Conservation (phyloP, 148 eudicot genomes). For the Camellia japonica region DNA sequence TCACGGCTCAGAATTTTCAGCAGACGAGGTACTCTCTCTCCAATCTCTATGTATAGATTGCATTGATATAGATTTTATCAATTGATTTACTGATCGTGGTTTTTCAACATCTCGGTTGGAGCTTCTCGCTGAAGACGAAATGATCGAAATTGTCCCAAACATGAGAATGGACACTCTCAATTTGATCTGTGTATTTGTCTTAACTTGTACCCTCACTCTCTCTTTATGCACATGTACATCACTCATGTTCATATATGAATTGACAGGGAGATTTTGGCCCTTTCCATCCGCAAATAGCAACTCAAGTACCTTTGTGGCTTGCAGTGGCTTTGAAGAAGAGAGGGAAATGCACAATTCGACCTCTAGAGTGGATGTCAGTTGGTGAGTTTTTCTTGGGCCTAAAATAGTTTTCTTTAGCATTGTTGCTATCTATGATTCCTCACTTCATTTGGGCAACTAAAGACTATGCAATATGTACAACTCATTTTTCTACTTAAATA, state of each 20-base stretch:
- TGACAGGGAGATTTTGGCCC: conserved; percentile 92
- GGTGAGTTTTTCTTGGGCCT: conserved; percentile 40
- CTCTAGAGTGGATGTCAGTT: conserved; percentile 87
- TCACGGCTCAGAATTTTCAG: conserved; percentile 44
- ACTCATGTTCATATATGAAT: not conserved
- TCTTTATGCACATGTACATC: not conserved
- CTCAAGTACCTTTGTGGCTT: conserved; percentile 83
- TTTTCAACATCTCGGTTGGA: conserved; percentile 54
- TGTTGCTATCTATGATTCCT: not conserved
- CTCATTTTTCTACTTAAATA: not conserved
- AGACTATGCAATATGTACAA: not conserved
- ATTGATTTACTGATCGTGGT: conserved; percentile 1
- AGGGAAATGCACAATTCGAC: conserved; percentile 84
- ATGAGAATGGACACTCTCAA: conserved; percentile 83
- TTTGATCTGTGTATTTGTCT: conserved; percentile 56
- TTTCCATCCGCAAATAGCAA: conserved; percentile 69
- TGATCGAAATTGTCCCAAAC: conserved; percentile 77
- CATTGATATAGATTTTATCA: not conserved
- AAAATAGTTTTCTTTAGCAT: not conserved
- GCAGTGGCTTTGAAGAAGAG: conserved; percentile 93
- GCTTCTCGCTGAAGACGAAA: conserved; percentile 89
- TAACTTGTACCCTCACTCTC: not conserved
- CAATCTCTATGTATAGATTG: not conserved
- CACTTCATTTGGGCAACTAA: not conserved
- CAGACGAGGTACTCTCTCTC: conserved; percentile 49